Conservation (phyloP, 108 stramenopile species). For the Fragilariopsis cylindrus region DNA sequence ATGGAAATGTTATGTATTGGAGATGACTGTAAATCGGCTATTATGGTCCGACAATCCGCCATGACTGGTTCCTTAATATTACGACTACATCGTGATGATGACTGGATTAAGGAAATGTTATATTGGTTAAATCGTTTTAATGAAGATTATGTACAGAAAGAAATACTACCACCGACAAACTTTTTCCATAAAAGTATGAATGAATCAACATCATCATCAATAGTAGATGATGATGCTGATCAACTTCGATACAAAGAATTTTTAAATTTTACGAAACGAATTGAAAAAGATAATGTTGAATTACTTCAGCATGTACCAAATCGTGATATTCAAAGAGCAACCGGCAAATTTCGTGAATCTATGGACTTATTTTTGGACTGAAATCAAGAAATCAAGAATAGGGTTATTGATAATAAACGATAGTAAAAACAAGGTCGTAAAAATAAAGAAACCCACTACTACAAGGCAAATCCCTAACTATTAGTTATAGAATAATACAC, state of each 20-base stretch:
- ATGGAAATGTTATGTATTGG: conserved; percentile 88
- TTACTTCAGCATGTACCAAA: conserved; percentile 28
- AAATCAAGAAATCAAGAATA: too few relatives aligned
- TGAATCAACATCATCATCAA: too few relatives aligned
- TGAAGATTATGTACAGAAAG: conserved; percentile 47
- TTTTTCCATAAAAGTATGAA: conserved; percentile 43
- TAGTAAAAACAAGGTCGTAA: too few relatives aligned
- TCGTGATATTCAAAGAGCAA: conserved; percentile 26
- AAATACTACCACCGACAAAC: conserved; percentile 54
- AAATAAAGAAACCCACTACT: too few relatives aligned
- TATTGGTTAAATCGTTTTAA: conserved; percentile 74
- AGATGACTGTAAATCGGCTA: conserved; percentile 59
- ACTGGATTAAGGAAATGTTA: conserved; percentile 84
- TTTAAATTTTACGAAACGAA: conserved; percentile 22
- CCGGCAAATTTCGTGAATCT: neutral
- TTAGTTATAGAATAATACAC: too few relatives aligned
- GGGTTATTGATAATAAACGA: too few relatives aligned
- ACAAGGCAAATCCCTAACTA: too few relatives aligned
- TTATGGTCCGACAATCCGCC: conserved; percentile 86
- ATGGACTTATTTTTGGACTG: conserved; percentile 36
- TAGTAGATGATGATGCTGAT: neutral
- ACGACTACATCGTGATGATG: conserved; percentile 74
- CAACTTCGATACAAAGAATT: conserved; percentile 30
- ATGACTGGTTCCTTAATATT: conserved; percentile 74
- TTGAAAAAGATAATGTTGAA: conserved; percentile 24